Evolutionary conservation across 2,329 filamentous ascomycete genomes (phyloP), one percentile per base, ranked within the genome.

Genomic region (Colletotrichum salicis): DNA sequence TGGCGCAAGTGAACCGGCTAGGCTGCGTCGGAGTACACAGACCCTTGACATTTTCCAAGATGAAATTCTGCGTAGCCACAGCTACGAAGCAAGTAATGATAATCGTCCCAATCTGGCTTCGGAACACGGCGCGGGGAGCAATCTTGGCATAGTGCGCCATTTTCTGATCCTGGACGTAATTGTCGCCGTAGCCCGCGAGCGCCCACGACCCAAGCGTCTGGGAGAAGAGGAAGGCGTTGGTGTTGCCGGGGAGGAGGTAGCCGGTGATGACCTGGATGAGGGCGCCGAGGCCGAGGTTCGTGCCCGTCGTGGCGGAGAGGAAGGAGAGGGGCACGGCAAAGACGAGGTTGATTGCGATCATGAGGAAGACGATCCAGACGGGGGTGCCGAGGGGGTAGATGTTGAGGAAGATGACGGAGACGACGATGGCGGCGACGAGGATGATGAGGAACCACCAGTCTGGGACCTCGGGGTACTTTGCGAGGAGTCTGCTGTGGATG

Each of bases 401-500:
- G 4, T 67, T 74, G 2, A 82, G 75, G 58, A 79, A 76, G 63
- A 82, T 72, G 52, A 81, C 76, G 5, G 80, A 78, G 24, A 82
- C 78, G 29, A 81, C 75, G 66, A 82, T 77, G 64, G 80, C 77
- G 54, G 45, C 72, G 24, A 78, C 70, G 4, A 85, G 78, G 54
- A 85, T 83, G 41, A 80, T 37, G 6, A 85, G 74, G 74, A 84
- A 85, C 85, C 84, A 87, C 85, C 85, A 87, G 67, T 86, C 85
- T 0, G 85, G 85, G 0, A 86, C 84, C 58, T 86, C 85, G 0
- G 78, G 77, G 71, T 86, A 87, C 2, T 77, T 78, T 5, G 78
- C 74, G 84, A 87, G 86, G 1, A 84, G 76, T 0, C 82, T 77
- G 2, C 77, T 84, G 51, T 86, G 83, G 0, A 84, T 75, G 71